Evolutionary conservation across 768 basidiomycete species (phyloP).

Genomic region (Podaxis sp.): DNA sequence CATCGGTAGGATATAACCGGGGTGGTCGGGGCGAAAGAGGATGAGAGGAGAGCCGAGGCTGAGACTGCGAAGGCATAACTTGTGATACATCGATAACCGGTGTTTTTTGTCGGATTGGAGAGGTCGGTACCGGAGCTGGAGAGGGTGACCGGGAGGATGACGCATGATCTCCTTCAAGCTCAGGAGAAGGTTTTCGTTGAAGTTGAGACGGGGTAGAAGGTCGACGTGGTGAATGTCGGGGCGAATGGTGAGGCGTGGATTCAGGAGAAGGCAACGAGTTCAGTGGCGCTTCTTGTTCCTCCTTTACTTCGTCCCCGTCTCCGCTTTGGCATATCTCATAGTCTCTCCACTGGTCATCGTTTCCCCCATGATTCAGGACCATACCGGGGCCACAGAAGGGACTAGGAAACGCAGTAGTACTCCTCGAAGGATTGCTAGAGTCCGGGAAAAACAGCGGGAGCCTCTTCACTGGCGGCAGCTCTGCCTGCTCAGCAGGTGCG

Average conservation of each 20-base stretch:
- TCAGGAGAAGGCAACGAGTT: not conserved
- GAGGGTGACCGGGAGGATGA: not conserved
- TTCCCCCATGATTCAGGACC: not conserved
- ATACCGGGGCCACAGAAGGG: not conserved
- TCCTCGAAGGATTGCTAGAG: not conserved
- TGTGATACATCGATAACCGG: slow-evolving; percentile 11
- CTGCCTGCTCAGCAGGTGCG: not conserved
- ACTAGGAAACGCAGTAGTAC: not conserved
- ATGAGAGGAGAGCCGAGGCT: not conserved
- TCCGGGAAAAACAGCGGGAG: slow-evolving; percentile 8
- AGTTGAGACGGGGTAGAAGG: not conserved
- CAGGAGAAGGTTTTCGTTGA: not conserved
- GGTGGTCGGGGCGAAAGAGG: not conserved
- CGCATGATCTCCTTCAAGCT: not conserved
- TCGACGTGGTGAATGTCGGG: not conserved
- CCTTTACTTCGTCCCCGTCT: not conserved
- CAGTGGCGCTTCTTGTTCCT: not conserved
- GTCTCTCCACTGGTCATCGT: not conserved
- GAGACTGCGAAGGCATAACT: not conserved
- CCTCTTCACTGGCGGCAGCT: not conserved
- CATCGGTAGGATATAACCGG: not conserved
- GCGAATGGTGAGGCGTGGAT: not conserved
- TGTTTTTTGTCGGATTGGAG: not conserved
- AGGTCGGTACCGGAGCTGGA: not conserved
- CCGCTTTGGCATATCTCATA: not conserved